These are phyloP conservation scores for Panicum miliaceum DNA, from an alignment of 176 grass and related monocot species.

Conservation along the genomic window DNA sequence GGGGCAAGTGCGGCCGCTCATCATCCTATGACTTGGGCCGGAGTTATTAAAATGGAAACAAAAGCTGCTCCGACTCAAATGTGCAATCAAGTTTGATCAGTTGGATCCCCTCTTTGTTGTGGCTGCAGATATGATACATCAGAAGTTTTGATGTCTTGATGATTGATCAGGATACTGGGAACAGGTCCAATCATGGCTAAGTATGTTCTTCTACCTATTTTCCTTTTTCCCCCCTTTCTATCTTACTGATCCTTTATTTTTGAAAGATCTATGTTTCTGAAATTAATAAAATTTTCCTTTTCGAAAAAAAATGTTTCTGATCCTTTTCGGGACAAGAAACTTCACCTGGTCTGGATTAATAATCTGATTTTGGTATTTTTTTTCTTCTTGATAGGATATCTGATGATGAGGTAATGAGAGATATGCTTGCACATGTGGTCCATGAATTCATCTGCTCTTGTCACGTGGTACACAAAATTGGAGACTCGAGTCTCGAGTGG, in stretches of 20 bases:
- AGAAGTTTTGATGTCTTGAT: background rate
- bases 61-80: constrained; percentile 5
- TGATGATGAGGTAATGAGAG: background rate
- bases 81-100: background rate
- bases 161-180: background rate
- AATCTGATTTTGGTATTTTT: background rate
- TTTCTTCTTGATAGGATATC: background rate
- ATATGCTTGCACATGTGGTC: constrained; percentile 2
- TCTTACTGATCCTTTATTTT: background rate
- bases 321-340: too few species aligned
- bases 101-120: background rate
- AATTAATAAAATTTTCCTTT: too few species aligned
- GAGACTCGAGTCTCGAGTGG: background rate
- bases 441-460: background rate
- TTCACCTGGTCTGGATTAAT: background rate
- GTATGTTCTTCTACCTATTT: background rate
- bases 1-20: background rate
- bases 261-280: too few species aligned
- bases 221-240: background rate
- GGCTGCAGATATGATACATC: background rate
- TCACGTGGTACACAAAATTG: background rate
- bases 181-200: background rate
- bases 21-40: background rate
- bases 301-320: too few species aligned
- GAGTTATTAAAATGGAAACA: background rate